phyloP scores from a whole-genome alignment of 495 filamentous ascomycete genomes.

The Penicillium goetzii region DNA sequence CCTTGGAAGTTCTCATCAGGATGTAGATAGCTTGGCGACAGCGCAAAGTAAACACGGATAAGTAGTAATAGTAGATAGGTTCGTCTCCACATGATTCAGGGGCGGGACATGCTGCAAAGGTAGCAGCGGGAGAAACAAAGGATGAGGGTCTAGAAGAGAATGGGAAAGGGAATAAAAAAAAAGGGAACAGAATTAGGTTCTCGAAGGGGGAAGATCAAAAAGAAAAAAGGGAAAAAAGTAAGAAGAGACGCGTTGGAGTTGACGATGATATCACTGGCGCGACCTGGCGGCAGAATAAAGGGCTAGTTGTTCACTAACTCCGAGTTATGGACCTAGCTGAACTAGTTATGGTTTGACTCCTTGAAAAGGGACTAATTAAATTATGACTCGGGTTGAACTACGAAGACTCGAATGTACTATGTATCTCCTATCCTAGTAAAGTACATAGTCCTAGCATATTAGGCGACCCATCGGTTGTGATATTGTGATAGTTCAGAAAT shows the following conservation, averaged over 20 bases:
- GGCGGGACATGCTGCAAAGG: conserved; percentile 29
- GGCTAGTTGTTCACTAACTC: conserved; percentile 1
- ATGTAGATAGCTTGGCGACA: conserved; percentile 94
- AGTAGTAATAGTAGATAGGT: conserved; percentile 81
- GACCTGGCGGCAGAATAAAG: conserved; percentile 17
- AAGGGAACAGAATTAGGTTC: conserved; percentile 3
- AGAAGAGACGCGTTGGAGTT: conserved; percentile 21
- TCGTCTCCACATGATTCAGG: conserved; percentile 80
- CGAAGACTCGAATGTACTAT: conserved; percentile 2
- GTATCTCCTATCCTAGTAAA: conserved; percentile 9
- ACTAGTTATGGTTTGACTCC: not conserved
- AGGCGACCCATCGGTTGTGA: conserved; percentile 2
- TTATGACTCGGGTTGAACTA: not conserved
- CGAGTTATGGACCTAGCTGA: not conserved
- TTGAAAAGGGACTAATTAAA: not conserved
- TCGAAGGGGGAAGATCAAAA: not conserved
- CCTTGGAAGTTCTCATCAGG: conserved; percentile 99
- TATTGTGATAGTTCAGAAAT: conserved; percentile 10
- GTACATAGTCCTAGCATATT: not conserved
- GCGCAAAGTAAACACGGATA: conserved; percentile 90
- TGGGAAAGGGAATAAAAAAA: not conserved
- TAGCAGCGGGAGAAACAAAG: conserved; percentile 13
- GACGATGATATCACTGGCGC: conserved; percentile 31
- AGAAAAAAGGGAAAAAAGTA: not conserved
- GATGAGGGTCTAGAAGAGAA: conserved; percentile 16